Percentiles rank a stretch among this genome's conserved stretches.
Evolutionary conservation across 495 filamentous ascomycete species (phyloP).

Genomic region (Penicillium cinerascens): DNA sequence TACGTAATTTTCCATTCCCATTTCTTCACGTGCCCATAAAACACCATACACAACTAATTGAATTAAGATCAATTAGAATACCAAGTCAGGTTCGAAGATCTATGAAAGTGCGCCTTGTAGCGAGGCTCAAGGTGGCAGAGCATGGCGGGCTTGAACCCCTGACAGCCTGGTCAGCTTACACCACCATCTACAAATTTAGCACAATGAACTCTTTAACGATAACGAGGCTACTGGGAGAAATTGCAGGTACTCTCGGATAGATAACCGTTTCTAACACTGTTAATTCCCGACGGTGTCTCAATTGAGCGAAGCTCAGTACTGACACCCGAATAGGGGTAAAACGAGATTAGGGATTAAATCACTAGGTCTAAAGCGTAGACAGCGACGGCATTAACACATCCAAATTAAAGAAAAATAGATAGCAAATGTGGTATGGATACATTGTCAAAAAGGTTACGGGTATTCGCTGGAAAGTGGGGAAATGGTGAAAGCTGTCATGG

Average conservation of each 20-base stretch:
- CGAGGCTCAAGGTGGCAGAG: neutral
- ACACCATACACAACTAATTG: neutral
- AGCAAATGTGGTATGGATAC: constrained; percentile 20
- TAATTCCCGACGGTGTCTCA: neutral
- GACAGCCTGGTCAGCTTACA: neutral
- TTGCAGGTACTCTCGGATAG: neutral
- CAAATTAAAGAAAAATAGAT: constrained; percentile 16
- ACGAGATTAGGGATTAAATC: too few species aligned
- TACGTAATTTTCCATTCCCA: too few species aligned
- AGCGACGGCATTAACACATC: neutral
- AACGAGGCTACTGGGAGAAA: neutral
- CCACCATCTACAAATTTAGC: neutral
- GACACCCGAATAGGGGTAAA: neutral
- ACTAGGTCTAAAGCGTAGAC: neutral
- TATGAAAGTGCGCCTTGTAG: neutral
- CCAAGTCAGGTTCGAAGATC: neutral
- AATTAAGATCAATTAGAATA: too few species aligned
- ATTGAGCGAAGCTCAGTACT: neutral
- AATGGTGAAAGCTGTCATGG: constrained; percentile 41
- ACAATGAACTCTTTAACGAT: neutral
- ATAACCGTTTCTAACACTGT: too few species aligned
- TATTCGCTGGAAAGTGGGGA: constrained; percentile 25
- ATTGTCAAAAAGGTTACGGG: constrained; percentile 27
- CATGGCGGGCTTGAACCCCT: neutral
- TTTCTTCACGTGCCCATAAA: too few species aligned